Base-by-base conservation (phyloP, 257 asterid species). In the Forsythia suspensa region DNA sequence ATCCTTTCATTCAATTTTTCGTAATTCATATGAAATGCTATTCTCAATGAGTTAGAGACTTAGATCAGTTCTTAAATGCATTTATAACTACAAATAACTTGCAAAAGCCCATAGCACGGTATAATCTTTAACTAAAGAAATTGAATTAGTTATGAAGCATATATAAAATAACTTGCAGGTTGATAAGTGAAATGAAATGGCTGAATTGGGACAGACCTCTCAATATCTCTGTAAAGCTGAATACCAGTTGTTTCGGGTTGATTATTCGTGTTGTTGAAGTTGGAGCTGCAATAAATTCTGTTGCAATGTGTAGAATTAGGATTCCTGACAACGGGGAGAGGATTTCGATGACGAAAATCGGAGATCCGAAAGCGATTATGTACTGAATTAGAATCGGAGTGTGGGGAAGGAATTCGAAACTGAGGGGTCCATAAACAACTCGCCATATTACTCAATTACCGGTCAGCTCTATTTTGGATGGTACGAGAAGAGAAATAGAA, bases 181-280 rank as follows among this genome's bases (percentile, higher is more conserved):
- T 29, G 34, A 29, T 1, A 29, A 1, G 34, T 29, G 34, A 29
- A 29, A 29, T 29, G 34, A 29, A 29, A 29, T 29, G 34, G 34
- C 34, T 29, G 20, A 15, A 74, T 8, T 18, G 61, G 72, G 51
- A 4, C 43, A 12, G 13, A 92, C 98, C 97, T 90, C 81, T 94
- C 97, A 80, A 92, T 92, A 80, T 94, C 96, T 85, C 89, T 83
- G 84, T 92, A 94, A 55, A 92, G 79, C 85, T 94, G 96, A 79
- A 92, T 84, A 71, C 92, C 98, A 1, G 89, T 86, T n/a, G 85
- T 70, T 80, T 87, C 86, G 12, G 80, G 63, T 51, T 81, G 89
- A 44, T 52, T 86, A 61, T 57, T 68, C 44, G 76, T 52, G 71
- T 59, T 55, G 69, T 84, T 65, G 8, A 79, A 85, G 29, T 81